These are phyloP conservation scores for Evernia prunastri DNA, from an alignment of 495 filamentous ascomycete genomes.

Conservation along the genomic window DNA sequence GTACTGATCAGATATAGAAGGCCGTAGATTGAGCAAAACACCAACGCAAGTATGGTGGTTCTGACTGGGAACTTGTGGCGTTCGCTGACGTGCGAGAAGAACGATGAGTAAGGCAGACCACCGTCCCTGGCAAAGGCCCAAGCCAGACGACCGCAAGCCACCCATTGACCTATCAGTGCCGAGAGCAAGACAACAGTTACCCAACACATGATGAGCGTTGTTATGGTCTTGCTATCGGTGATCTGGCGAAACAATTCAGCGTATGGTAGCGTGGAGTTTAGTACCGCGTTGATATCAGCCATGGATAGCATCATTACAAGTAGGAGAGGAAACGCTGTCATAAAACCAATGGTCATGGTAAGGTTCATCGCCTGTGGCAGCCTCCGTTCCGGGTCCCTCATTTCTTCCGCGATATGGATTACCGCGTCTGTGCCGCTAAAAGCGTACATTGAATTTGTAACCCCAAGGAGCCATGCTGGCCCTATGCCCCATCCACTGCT, in stretches of 20 bases:
- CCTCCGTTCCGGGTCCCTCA: conserved; percentile 28
- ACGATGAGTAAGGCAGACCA: conserved; percentile 25
- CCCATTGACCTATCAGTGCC: conserved; percentile 29
- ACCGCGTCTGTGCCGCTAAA: conserved; percentile 28
- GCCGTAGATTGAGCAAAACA: conserved; percentile 32
- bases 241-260: conserved; percentile 27
- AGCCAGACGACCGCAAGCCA: conserved; percentile 30
- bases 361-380: conserved; percentile 33
- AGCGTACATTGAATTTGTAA: conserved; percentile 33
- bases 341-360: conserved; percentile 33
- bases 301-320: conserved; percentile 34
- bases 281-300: conserved; percentile 30
- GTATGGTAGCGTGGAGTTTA: conserved; percentile 23
- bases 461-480: conserved; percentile 34
- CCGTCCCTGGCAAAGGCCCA: conserved; percentile 37
- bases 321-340: conserved; percentile 31
- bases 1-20: conserved; percentile 36
- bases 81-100: conserved; percentile 25
- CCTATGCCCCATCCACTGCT: conserved; percentile 33
- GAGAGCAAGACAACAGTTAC: conserved; percentile 28
- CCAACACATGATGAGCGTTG: conserved; percentile 26
- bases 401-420: conserved; percentile 26
- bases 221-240: conserved; percentile 27
- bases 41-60: conserved; percentile 28
- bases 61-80: conserved; percentile 27